Conservation (phyloP, 257 asterid genomes). For the Penstemon barbatus region DNA sequence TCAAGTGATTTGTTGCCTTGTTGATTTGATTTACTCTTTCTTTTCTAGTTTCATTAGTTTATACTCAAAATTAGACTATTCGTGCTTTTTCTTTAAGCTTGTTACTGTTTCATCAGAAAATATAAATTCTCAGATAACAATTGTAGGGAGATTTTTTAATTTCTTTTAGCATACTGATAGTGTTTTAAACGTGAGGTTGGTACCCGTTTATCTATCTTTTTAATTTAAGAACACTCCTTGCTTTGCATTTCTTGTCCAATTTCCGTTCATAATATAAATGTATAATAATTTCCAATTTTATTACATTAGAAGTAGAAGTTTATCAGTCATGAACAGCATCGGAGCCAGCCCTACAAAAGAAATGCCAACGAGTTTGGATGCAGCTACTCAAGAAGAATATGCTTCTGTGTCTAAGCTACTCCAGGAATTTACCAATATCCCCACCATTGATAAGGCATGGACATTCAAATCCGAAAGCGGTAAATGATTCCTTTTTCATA, state of each 20-base stretch:
- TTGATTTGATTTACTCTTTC: constrained; percentile 4
- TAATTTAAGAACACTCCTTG: constrained; percentile 13
- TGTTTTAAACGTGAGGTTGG: background rate
- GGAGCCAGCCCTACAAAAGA: constrained; percentile 39
- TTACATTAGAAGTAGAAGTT: constrained; percentile 30
- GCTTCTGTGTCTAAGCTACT: constrained; percentile 58
- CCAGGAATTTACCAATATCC: constrained; percentile 61
- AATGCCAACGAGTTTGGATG: constrained; percentile 42
- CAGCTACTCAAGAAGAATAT: constrained; percentile 55
- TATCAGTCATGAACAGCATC: constrained; percentile 47
- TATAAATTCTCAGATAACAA: background rate
- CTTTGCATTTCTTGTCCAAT: constrained; percentile 10
- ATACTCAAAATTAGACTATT: background rate
- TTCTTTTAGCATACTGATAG: background rate
- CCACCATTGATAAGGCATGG: constrained; percentile 92
- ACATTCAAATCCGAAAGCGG: constrained; percentile 61
- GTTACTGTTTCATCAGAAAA: background rate
- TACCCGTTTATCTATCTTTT: background rate
- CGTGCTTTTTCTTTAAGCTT: background rate
- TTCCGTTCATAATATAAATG: constrained; percentile 3
- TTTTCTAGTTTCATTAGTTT: background rate
- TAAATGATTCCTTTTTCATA: constrained; percentile 14
- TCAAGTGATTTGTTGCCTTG: background rate
- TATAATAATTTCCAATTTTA: constrained; percentile 9
- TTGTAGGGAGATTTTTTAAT: background rate